These are phyloP conservation scores for Stephanodiscus triporus DNA, from an alignment of 108 stramenopile genomes.

Conservation along the genomic window DNA sequence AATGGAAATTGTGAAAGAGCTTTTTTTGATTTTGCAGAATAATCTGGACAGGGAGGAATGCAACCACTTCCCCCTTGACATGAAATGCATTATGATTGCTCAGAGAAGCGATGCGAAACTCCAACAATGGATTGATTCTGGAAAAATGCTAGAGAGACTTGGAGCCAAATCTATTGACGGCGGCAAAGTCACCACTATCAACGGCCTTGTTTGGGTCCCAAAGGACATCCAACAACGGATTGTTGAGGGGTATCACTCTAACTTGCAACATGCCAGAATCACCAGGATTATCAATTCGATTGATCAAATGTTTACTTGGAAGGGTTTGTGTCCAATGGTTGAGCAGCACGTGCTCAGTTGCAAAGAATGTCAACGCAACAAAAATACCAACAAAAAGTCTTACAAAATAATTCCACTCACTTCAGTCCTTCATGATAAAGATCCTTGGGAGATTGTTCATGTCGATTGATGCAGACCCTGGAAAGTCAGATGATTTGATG, in stretches of 20 bases:
- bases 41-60: no score
- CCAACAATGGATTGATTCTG: not conserved
- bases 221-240: not conserved
- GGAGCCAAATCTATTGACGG: not conserved
- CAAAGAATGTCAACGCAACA: constrained; percentile 15
- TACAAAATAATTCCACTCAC: constrained; percentile 7
- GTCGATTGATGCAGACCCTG: not conserved
- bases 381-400: constrained; percentile 11
- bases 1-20: no score
- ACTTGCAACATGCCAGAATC: constrained; percentile 17
- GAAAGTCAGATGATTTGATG: no score
- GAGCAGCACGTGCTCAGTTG: constrained; percentile 9
- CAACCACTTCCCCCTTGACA: no score
- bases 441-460: constrained; percentile 10
- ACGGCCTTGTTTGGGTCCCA: constrained; percentile 12
- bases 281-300: no score
- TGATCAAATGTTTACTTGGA: not conserved
- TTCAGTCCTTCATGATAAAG: constrained; percentile 8
- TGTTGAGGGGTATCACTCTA: constrained; percentile 28
- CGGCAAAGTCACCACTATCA: not conserved
- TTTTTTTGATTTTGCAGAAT: no score
- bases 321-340: not conserved
- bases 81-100: constrained; percentile 1
- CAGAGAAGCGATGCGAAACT: constrained; percentile 5
- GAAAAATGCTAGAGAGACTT: not conserved